Evolutionary conservation across 1,139 yeast genomes (phyloP).

Genomic region (Barnettozyma hawaiiensis): DNA sequence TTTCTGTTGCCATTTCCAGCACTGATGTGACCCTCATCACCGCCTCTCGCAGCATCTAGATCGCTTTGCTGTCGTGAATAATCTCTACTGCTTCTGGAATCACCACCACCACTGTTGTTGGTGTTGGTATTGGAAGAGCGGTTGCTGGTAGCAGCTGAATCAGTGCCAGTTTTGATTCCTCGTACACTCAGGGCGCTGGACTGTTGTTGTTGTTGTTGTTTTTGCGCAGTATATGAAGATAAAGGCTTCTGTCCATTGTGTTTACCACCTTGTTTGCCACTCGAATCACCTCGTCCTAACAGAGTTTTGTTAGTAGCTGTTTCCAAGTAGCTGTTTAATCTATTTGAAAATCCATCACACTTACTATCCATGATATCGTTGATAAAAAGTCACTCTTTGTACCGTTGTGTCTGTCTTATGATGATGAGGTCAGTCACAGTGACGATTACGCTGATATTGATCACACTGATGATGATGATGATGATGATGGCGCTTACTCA

Average conservation of each 20-base stretch:
- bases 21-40: not conserved
- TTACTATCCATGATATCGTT: not conserved
- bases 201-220: too few species aligned
- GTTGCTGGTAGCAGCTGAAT: not conserved
- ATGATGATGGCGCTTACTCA: too few species aligned
- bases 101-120: not conserved
- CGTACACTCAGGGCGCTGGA: not conserved
- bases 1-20: not conserved
- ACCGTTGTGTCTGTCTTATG: not conserved
- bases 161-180: not conserved
- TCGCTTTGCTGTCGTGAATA: not conserved
- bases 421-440: too few species aligned
- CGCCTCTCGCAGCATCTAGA: not conserved
- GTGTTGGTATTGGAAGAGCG: not conserved
- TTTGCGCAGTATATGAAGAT: too few species aligned
- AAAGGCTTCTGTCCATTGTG: not conserved
- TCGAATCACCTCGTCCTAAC: not conserved
- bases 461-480: too few species aligned
- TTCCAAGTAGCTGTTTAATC: not conserved
- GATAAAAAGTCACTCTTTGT: not conserved
- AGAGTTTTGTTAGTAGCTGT: not conserved
- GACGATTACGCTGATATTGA: too few species aligned
- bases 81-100: not conserved
- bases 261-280: not conserved
- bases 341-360: not conserved